These are phyloP conservation scores for Trametes maxima DNA, from an alignment of 768 basidiomycete genomes.

Conservation along the genomic window DNA sequence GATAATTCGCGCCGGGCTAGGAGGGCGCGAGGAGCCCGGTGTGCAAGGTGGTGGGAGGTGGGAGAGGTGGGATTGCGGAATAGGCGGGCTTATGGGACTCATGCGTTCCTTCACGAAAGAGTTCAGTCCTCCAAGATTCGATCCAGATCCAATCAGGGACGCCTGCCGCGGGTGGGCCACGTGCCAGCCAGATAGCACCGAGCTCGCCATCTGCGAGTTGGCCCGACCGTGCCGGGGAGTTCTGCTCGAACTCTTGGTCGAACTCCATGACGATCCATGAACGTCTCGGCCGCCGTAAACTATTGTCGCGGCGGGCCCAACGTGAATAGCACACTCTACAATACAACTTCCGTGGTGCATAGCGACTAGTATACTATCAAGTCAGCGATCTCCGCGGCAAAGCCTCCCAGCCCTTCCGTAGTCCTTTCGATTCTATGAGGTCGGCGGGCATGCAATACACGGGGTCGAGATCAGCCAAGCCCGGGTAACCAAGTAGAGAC, in stretches of 20 bases:
- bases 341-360: slow-evolving; percentile 1
- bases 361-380: slow-evolving; percentile 10
- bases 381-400: slow-evolving; percentile 41
- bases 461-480: slow-evolving; percentile 84
- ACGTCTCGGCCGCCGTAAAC: too few species aligned
- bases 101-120: slow-evolving; percentile 6
- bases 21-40: background rate
- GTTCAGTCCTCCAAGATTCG: background rate
- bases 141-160: slow-evolving; percentile 9
- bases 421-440: slow-evolving; percentile 68
- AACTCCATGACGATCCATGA: too few species aligned
- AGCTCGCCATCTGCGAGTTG: background rate
- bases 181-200: slow-evolving; percentile 8
- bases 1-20: background rate
- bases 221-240: too few species aligned
- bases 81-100: slow-evolving; percentile 9
- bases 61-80: background rate
- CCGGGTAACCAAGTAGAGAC: slow-evolving; percentile 86
- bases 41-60: slow-evolving; percentile 8
- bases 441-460: slow-evolving; percentile 94
- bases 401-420: slow-evolving; percentile 68
- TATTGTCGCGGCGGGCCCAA: background rate
- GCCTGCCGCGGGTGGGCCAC: slow-evolving; percentile 6
- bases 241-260: too few species aligned
- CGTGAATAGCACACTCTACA: background rate